Percentiles rank a stretch among this genome's conserved stretches.
phyloP scores from a whole-genome alignment of 1,284 basidiomycete genomes.

The Naganishia liquefaciens region DNA sequence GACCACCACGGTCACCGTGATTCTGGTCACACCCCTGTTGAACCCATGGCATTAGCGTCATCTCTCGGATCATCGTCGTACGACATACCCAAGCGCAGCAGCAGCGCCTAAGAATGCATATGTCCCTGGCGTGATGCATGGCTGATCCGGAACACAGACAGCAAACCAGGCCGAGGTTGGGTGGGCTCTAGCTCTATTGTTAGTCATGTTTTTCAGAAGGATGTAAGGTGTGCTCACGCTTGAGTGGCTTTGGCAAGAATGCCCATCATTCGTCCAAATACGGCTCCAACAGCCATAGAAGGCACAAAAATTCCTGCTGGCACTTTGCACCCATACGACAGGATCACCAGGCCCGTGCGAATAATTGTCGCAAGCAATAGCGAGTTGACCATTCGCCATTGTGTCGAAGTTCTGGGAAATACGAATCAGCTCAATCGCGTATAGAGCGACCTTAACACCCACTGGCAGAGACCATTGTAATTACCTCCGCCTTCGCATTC shows the following conservation, averaged over 20 bases:
- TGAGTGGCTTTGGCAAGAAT: constrained; percentile 93
- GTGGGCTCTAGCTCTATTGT: constrained; percentile 62
- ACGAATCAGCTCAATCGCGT: neutral
- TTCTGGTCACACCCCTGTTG: constrained; percentile 87
- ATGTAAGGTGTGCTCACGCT: constrained; percentile 59
- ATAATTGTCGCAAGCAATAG: constrained; percentile 87
- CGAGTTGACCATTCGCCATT: constrained; percentile 95
- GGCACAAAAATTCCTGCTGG: constrained; percentile 97
- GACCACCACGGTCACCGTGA: constrained; percentile 96
- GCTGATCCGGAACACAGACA: constrained; percentile 84
- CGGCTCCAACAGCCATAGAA: constrained; percentile 95
- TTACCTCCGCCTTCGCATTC: constrained; percentile 96
- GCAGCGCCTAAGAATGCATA: constrained; percentile 94
- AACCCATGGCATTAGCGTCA: constrained; percentile 8
- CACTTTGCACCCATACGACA: constrained; percentile 95
- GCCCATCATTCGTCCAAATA: constrained; percentile 92
- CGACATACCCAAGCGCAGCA: constrained; percentile 77
- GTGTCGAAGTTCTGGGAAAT: constrained; percentile 68
- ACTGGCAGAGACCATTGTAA: constrained; percentile 92
- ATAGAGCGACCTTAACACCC: constrained; percentile 48
- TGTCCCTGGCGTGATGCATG: constrained; percentile 97
- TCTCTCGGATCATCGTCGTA: neutral
- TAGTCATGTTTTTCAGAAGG: neutral
- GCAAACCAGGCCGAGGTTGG: constrained; percentile 83
- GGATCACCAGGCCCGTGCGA: constrained; percentile 78